Base-by-base conservation (phyloP, 1,284 basidiomycete genomes). In the Meira miltonrushii region DNA sequence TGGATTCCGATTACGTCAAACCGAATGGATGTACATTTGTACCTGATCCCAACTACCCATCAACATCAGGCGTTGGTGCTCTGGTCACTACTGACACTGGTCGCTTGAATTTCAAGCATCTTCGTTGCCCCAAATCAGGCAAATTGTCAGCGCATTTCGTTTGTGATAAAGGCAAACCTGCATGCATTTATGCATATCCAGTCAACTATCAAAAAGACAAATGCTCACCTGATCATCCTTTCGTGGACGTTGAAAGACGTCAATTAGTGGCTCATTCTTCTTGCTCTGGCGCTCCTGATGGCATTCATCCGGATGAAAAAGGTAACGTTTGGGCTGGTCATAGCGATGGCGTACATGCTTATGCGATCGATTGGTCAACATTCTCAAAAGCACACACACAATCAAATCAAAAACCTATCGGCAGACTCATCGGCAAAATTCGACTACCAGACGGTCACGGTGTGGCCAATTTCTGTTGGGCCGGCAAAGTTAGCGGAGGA, bases 401-500 rank as follows among this genome's bases (percentile, higher is more conserved):
- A 4, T 33, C 28, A 33, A 33, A 33, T 33, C 3, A 33, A 4
- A 33, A 33, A 33, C 4, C 28, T 4, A 33, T 33, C 52, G 67
- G 67, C 19, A 58, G 58, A 46, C 61, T 61, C n/a, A 66, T 68
- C 17, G 67, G 67, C 38, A 67, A 67, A 39, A 55, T 67, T 40
- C 54, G 64, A n/a, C 56, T 68, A n/a, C 62, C 54, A 12, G 64
- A 60, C 23, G 67, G 67, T 12, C 28, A 33, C 8, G 28, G 28
- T 33, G 62, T 64, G 2, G 67, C 67, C 53, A 68, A 68, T 60
- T 66, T 68, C 19, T 68, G 67, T 51, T 68, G 65, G 67, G 67
- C 67, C 0, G 67, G 65, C 41, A 54, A 54, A 21, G 15, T 19
- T 28, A 40, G 19, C 7, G 28, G 8, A 33, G 28, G 8, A n/a